Evolutionary conservation across 2,329 filamentous ascomycete species (phyloP), one percentile per base, ranked within the genome.

Genomic region (Neonectria hederae): DNA sequence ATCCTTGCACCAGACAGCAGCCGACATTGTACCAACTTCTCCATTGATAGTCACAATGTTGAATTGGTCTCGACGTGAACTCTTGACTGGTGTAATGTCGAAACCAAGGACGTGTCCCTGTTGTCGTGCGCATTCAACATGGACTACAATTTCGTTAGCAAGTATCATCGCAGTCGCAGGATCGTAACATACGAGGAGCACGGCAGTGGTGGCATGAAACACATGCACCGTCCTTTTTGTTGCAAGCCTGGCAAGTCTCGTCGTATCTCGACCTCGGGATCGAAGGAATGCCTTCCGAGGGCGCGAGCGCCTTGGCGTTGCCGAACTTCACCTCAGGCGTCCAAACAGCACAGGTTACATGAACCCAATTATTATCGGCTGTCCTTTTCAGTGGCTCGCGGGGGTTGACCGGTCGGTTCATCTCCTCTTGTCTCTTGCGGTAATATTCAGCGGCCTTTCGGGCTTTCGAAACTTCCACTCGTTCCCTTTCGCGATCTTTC

Each of bases 281-380:
- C 7, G 92, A 90, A 4, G 92, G 91, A 68, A 99, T 93, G 21
- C 95, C 95, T 80, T 99, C 96, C 2, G 92, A 94, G 32, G 94
- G 91, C 71, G 94, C 92, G 35, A 99, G 82, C 19, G 91, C 89
- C 73, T 90, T 89, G 19, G 94, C 91, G 72, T 92, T 92, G 66
- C 92, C 94, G 78, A 97, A 99, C 75, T 94, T 96, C 73, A 97
- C 90, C 78, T 99, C 96, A 0, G 93, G 90, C 11, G 92, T 94
- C 89, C 93, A 98, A 19, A 97, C 84, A 1, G 96, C 94, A 75
- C 96, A 99, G 40, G 91, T 90, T 28, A 98, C 93, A 76, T 99
- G 96, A 17, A 97, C 93, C 96, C 96, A 99, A 75, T 98, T 98
- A 80, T 98, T 98, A 76, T 97, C 94, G 4, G 92, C 92, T 0